phyloP scores from a whole-genome alignment of 2,329 filamentous ascomycete genomes.

The Aspergillus arachidicola region DNA sequence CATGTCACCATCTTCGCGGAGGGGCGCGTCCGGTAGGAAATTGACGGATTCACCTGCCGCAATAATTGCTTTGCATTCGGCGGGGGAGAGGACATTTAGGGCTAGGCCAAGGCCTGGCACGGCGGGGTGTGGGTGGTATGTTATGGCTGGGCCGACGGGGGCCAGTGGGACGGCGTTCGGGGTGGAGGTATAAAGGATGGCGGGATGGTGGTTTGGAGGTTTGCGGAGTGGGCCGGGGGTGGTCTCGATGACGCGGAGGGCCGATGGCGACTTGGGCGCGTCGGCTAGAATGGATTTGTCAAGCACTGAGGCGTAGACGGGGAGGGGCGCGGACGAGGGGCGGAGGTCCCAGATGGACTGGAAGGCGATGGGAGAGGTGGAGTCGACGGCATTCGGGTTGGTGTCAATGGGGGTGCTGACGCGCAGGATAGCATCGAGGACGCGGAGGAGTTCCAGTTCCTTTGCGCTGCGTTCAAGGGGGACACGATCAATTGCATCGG shows the following conservation, averaged over 20 bases:
- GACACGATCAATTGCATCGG: conserved; percentile 42
- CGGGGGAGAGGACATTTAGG: conserved; percentile 60
- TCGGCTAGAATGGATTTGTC: conserved; percentile 58
- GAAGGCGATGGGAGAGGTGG: conserved; percentile 57
- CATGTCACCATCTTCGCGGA: conserved; percentile 66
- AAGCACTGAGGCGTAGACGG: conserved; percentile 60
- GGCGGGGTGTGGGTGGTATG: conserved; percentile 61
- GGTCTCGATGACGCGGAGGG: conserved; percentile 63
- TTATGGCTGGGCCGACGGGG: conserved; percentile 49
- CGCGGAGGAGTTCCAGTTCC: conserved; percentile 60
- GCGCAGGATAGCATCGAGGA: conserved; percentile 66
- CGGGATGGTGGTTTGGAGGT: conserved; percentile 68
- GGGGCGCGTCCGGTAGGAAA: conserved; percentile 68
- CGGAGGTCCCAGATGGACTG: conserved; percentile 65
- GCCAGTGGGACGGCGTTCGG: conserved; percentile 60
- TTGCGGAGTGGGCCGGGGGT: conserved; percentile 64
- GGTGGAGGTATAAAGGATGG: conserved; percentile 64
- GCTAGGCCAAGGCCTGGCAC: conserved; percentile 65
- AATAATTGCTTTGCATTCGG: conserved; percentile 68
- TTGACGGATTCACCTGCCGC: conserved; percentile 66
- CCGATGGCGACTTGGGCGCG: conserved; percentile 25
- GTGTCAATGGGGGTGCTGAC: conserved; percentile 64
- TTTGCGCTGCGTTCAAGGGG: conserved; percentile 31
- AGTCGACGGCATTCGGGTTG: conserved; percentile 28
- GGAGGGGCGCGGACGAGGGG: conserved; percentile 42